Percentiles rank a stretch among this genome's conserved stretches.
These are phyloP conservation scores for Harrya chromipes DNA, from an alignment of 768 basidiomycete species.

Conservation along the genomic window DNA sequence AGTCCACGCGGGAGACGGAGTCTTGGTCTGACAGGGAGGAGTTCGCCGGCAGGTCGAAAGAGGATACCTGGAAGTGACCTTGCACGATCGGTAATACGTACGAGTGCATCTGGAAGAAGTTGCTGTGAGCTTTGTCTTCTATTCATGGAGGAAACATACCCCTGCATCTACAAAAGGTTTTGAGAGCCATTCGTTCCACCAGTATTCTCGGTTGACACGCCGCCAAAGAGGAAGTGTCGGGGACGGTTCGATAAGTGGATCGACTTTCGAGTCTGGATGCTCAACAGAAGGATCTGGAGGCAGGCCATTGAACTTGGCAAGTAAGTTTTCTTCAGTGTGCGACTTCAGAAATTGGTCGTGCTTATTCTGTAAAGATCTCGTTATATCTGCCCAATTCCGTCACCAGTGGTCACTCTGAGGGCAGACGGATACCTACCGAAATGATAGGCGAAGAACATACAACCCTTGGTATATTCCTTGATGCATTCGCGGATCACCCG, in stretches of 20 bases:
- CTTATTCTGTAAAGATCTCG: slow-evolving; percentile 80
- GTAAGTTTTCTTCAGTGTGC: slow-evolving; percentile 55
- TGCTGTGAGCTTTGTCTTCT: background rate
- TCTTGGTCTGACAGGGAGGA: slow-evolving; percentile 36
- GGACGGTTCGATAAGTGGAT: slow-evolving; percentile 67
- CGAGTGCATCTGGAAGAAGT: slow-evolving; percentile 57
- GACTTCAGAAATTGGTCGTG: slow-evolving; percentile 59
- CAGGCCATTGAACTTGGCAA: slow-evolving; percentile 56
- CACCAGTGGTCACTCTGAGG: background rate
- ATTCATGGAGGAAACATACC: slow-evolving; percentile 40
- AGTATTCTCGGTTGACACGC: slow-evolving; percentile 84
- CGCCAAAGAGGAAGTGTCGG: slow-evolving; percentile 86
- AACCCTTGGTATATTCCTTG: slow-evolving; percentile 74
- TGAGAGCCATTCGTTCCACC: slow-evolving; percentile 93
- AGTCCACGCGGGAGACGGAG: slow-evolving; percentile 52
- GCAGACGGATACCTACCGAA: slow-evolving; percentile 54
- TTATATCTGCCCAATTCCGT: slow-evolving; percentile 54
- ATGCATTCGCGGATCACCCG: slow-evolving; percentile 81
- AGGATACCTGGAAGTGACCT: slow-evolving; percentile 80
- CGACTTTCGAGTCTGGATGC: slow-evolving; percentile 37
- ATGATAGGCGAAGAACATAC: slow-evolving; percentile 87
- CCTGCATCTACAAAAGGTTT: slow-evolving; percentile 87
- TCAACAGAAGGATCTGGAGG: slow-evolving; percentile 32
- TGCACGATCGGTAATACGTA: slow-evolving; percentile 92
- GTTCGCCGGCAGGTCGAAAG: slow-evolving; percentile 56